These are phyloP conservation scores for Phyllosticta citriasiana DNA, from an alignment of 2,329 filamentous ascomycete genomes.

Conservation along the genomic window DNA sequence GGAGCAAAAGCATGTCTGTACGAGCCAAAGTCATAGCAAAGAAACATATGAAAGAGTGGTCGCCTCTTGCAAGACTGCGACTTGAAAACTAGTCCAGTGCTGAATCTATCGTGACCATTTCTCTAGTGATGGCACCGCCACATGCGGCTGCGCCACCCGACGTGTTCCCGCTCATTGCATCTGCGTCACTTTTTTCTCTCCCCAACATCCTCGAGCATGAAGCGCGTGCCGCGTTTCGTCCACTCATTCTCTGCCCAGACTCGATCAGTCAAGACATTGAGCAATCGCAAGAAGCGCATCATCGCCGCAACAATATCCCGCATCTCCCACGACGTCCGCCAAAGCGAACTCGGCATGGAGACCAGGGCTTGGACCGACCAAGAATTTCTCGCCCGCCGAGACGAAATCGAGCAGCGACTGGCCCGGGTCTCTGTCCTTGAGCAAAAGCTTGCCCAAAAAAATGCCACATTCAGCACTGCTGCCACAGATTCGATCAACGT, in stretches of 20 bases:
- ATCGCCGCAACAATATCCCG: neutral
- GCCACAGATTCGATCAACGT: slow-evolving; percentile 2
- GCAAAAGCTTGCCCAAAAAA: slow-evolving; percentile 48
- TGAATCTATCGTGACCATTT: too few species aligned
- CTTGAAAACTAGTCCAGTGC: neutral
- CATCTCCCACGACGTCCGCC: neutral
- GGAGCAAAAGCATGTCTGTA: slow-evolving; percentile 75
- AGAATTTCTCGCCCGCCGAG: slow-evolving; percentile 6
- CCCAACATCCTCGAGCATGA: slow-evolving; percentile 4
- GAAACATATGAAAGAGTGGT: neutral
- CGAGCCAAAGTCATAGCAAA: slow-evolving; percentile 36
- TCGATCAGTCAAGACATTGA: neutral
- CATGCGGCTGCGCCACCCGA: neutral
- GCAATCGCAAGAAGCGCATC: slow-evolving; percentile 1
- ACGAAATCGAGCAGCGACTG: slow-evolving; percentile 47
- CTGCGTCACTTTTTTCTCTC: slow-evolving; percentile 1
- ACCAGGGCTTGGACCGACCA: slow-evolving; percentile 7
- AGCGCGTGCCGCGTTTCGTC: slow-evolving; percentile 5
- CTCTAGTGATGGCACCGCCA: neutral
- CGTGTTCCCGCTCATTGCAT: slow-evolving; percentile 4
- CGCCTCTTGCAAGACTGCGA: neutral
- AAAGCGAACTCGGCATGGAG: neutral
- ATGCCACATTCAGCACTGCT: slow-evolving; percentile 22
- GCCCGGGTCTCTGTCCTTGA: slow-evolving; percentile 60
- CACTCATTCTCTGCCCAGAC: neutral